Conservation (phyloP, 2,329 filamentous ascomycete species). For the Diaporthe vexans region DNA sequence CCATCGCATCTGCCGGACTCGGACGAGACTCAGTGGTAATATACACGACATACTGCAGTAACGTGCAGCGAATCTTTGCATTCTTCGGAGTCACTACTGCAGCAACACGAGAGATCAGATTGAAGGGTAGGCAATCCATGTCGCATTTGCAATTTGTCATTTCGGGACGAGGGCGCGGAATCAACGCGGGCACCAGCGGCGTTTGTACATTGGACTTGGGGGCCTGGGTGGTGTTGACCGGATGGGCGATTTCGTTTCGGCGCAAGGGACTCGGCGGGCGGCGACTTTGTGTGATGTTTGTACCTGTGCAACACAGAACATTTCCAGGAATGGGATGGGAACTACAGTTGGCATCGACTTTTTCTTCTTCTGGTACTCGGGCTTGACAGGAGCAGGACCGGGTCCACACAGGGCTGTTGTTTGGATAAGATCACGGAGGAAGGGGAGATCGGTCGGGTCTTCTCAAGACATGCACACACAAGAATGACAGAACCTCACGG, state of each 20-base stretch:
- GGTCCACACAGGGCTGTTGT: constrained; percentile 3
- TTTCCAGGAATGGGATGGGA: constrained; percentile 25
- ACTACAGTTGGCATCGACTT: background rate
- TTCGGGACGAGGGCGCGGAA: background rate
- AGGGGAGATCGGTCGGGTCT: background rate
- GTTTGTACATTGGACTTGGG: constrained; percentile 2
- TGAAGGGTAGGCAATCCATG: constrained; percentile 18
- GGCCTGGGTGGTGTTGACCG: constrained; percentile 10
- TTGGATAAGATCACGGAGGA: constrained; percentile 1
- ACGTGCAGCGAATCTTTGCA: constrained; percentile 26
- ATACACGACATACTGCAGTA: background rate
- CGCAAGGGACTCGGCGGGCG: constrained; percentile 1
- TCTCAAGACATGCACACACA: constrained; percentile 11
- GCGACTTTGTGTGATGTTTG: background rate
- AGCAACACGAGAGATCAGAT: constrained; percentile 9
- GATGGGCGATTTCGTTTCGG: constrained; percentile 2
- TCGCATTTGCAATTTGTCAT: constrained; percentile 26
- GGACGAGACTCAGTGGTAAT: background rate
- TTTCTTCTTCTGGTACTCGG: background rate
- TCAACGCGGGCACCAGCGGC: constrained; percentile 20
- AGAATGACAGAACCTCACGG: constrained; percentile 31
- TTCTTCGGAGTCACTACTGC: background rate
- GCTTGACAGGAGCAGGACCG: constrained; percentile 23
- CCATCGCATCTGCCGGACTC: background rate
- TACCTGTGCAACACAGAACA: constrained; percentile 22